Base-by-base conservation (phyloP, 2,329 filamentous ascomycete species). In the Gyromitra esculenta region DNA sequence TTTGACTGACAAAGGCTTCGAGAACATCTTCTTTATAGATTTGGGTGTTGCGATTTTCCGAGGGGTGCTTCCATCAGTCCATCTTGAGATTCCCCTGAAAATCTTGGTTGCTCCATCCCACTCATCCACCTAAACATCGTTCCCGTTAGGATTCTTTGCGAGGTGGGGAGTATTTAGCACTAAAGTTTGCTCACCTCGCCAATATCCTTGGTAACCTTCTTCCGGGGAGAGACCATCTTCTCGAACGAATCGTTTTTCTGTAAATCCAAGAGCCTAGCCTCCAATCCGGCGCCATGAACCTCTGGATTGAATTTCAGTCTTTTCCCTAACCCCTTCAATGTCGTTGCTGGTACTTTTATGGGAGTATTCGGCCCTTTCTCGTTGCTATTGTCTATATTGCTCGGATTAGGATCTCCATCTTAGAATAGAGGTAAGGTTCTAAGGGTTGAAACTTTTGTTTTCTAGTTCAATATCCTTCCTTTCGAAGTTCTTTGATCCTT, bases 271-370 rank as follows among this genome's bases (percentile, higher is more conserved):
- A 73, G 35, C 35, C 70, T 56, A 37, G 50, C 41, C 31, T 73
- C 62, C 5, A 77, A 43, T 11, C 60, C 69, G 9, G n/a, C 21
- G 25, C 71, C 75, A 56, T 77, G 75, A 25, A 77, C 25, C n/a
- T 75, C 75, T 35, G 75, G 75, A 37, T 77, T 15, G 43, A 77
- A 77, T 41, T 71, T 77, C 2, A 74, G 65, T 31, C 71, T 57
- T 56, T 67, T 74, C 52, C 43, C 37, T 9, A 41, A 21, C 5
- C 25, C 18, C 37, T n/a, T 18, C 5, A 37, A 31, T 48, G 43
- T 43, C 11, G 52, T 45, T 43, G n/a, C 52, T 39, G 50, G 37
- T 48, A 45, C 13, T 31, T 21, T 41, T 8, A 11, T 2, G 25
- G 57, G 45, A 1, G 64, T 45, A 8, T 48, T 15, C 9, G 9